Base-by-base conservation (phyloP, 108 stramenopile genomes). In the Bacterosira constricta region DNA sequence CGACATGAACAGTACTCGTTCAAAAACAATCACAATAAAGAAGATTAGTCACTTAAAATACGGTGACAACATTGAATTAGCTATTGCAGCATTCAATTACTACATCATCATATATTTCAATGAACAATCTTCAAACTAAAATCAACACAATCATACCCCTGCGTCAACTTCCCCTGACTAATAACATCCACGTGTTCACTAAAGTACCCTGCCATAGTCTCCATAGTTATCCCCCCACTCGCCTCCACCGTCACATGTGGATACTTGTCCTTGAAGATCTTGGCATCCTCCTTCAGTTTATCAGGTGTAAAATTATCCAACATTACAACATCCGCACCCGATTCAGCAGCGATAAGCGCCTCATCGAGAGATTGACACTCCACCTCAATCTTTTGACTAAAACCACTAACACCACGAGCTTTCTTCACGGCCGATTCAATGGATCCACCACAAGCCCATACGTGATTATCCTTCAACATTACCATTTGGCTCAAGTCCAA, bases 381-480 rank as follows among this genome's bases (percentile, higher is more conserved):
- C 27, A 99, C 98, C 82, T 99, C 97, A 83, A 99, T 98, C 85
- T 99, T 99, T 79, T 95, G 89, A 36, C 88, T 92, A 79, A 99
- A 99, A 6, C 98, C 98, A 45, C 94, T 87, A 0, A 92, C 98
- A 25, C 60, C 68, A 21, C 90, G 47, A 0, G 99, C 99, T 11
- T 81, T 69, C 26, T 83, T 61, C 7, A 99, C 98, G 3, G 98
- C 98, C 6, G 85, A 82, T 20, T 86, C 77, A 56, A 99, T 99
- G 37, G 65, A 66, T 1, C 98, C 97, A 11, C 90, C 88, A 38
- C 82, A 79, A 32, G 84, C 65, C 94, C 96, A 97, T 47, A 99
- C 85, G 73, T 97, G 97, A 77, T 97, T 97, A 63, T 97, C 97
- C 66, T 99, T 99, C 35, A 99, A 77, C 99, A 99, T 99, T 29